phyloP scores from a whole-genome alignment of 495 filamentous ascomycete species.

The Haplographium delicatum region DNA sequence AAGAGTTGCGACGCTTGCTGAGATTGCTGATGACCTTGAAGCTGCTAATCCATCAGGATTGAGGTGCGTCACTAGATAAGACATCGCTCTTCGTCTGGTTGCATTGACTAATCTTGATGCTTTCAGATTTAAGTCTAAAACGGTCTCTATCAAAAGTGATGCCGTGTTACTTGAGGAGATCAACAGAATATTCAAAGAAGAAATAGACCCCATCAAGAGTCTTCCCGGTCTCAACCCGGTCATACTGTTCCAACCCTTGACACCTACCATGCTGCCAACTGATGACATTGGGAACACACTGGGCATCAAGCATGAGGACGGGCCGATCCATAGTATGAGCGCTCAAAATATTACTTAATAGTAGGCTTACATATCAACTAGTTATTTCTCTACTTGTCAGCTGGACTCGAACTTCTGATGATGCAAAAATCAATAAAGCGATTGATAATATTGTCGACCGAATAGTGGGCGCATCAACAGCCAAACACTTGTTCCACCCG shows the following conservation, averaged over 20 bases:
- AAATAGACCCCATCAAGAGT: slow-evolving; percentile 30
- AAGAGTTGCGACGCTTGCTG: slow-evolving; percentile 35
- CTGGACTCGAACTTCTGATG: background rate
- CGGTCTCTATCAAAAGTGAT: slow-evolving; percentile 12
- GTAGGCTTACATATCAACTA: too few species aligned
- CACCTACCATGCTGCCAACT: slow-evolving; percentile 27
- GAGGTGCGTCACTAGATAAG: too few species aligned
- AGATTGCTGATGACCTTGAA: slow-evolving; percentile 38
- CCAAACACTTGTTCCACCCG: background rate
- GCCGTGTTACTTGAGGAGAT: slow-evolving; percentile 30
- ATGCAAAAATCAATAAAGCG: background rate
- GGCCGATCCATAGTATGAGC: slow-evolving; percentile 26
- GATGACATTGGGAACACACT: slow-evolving; percentile 49
- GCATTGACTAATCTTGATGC: slow-evolving; percentile 34
- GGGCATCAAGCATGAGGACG: slow-evolving; percentile 36
- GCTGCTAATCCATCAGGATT: slow-evolving; percentile 34
- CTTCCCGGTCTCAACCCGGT: slow-evolving; percentile 30
- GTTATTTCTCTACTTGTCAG: background rate
- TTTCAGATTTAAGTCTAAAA: slow-evolving; percentile 24
- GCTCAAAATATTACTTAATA: background rate
- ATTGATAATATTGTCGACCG: background rate
- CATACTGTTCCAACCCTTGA: slow-evolving; percentile 34
- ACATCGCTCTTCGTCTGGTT: background rate
- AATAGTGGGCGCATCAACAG: background rate
- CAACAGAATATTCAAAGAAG: slow-evolving; percentile 29